Conservation (phyloP, 1,139 yeast genomes). For the Candida buenavistaensis region DNA sequence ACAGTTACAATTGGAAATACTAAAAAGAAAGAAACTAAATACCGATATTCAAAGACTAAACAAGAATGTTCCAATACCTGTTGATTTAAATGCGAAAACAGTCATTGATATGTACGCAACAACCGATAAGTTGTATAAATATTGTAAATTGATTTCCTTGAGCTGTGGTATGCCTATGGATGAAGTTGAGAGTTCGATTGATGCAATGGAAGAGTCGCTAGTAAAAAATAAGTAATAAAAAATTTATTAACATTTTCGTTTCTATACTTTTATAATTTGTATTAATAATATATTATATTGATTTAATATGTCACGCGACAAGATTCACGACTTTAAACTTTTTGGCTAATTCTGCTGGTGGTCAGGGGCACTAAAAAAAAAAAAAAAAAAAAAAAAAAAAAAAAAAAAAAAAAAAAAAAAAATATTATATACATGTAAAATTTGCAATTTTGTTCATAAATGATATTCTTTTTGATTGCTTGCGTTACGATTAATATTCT, state of each 20-base stretch:
- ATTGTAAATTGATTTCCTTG: constrained; percentile 42
- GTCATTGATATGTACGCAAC: constrained; percentile 1
- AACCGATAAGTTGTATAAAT: constrained; percentile 38
- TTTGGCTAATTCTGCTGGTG: no score
- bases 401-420: no score
- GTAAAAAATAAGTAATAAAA: constrained; percentile 2
- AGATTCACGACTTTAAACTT: no score
- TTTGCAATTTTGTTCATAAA: no score
- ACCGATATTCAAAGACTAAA: constrained; percentile 13
- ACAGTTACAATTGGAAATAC: constrained; percentile 19
- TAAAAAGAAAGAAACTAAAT: constrained; percentile 20
- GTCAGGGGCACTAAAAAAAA: no score
- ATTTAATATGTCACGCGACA: no score
- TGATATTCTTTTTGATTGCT: no score
- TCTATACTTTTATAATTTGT: no score
- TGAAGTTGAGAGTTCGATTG: constrained; percentile 45
- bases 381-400: no score
- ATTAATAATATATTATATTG: no score
- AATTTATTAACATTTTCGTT: background rate
- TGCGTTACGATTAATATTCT: no score
- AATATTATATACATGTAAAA: no score
- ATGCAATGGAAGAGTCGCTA: constrained; percentile 41
- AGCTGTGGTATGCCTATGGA: constrained; percentile 47
- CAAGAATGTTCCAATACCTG: constrained; percentile 21
- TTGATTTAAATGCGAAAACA: background rate